These are phyloP conservation scores for Fusarium sp. DNA, from an alignment of 2,329 filamentous ascomycete species.

Conservation along the genomic window DNA sequence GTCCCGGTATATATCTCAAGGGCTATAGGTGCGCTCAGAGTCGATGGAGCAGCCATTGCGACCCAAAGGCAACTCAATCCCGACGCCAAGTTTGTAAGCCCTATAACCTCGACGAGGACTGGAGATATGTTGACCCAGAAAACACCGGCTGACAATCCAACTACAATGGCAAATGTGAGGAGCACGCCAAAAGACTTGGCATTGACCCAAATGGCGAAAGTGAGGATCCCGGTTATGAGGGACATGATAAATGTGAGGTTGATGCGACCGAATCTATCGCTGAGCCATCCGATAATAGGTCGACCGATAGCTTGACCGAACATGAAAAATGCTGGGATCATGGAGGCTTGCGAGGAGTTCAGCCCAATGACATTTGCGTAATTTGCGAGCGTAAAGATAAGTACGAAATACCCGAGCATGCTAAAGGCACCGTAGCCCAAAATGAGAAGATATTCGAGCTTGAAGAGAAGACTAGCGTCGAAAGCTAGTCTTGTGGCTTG, in stretches of 20 bases:
- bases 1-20: constrained; percentile 22
- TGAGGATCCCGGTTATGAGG: constrained; percentile 7
- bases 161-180: constrained; percentile 13
- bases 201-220: constrained; percentile 25
- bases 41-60: constrained; percentile 13
- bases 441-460: constrained; percentile 70
- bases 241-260: constrained; percentile 73
- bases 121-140: constrained; percentile 32
- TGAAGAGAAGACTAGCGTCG: constrained; percentile 48
- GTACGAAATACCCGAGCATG: constrained; percentile 75
- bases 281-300: constrained; percentile 74
- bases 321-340: constrained; percentile 75
- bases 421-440: constrained; percentile 72
- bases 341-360: constrained; percentile 69
- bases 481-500: constrained; percentile 20
- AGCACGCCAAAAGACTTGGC: constrained; percentile 22
- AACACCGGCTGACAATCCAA: constrained; percentile 15
- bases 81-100: constrained; percentile 16
- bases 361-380: constrained; percentile 74
- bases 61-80: constrained; percentile 35
- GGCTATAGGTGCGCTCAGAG: constrained; percentile 32
- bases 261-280: constrained; percentile 72
- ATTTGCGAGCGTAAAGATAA: constrained; percentile 75
- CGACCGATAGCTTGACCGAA: constrained; percentile 72
- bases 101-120: constrained; percentile 24